Base-by-base conservation (phyloP, 108 stramenopile genomes). In the Nannochloropsis gaditana region DNA sequence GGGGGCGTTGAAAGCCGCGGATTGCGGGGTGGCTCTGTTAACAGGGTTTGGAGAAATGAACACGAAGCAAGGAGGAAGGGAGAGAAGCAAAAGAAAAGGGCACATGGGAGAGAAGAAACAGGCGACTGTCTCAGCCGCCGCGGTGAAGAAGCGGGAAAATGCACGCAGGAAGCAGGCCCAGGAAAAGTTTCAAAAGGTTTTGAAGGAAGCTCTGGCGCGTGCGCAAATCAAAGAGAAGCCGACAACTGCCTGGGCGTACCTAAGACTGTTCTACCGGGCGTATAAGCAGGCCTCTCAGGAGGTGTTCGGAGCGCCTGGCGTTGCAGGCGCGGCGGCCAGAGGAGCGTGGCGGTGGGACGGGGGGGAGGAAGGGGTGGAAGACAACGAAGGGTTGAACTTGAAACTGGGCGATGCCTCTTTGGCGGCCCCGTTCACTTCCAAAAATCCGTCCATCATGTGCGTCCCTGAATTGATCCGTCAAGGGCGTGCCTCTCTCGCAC, bases 361-460 rank as follows among this genome's bases (percentile, higher is more conserved):
- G 5, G 47, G 59, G 5, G 59, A 73, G 59, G 6, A n/a, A 15
- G 59, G 8, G 59, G 59, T 15, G 59, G 59, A 8, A n/a, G 31
- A 31, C 31, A 31, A 31, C 31, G 2, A 73, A 73, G 73, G 50
- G 44, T 10, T n/a, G 73, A 9, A 11, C 17, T 50, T 73, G 59
- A 73, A 73, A 8, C n/a, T 95, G 19, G 97, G 97, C 41, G 97
- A 97, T 88, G 97, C 97, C 21, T 94, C 94, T 87, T 91, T 97
- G 50, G 97, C 97, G 45, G 96, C 97, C 79, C 97, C 97, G 15
- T 97, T 97, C 81, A 97, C 97, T 11, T 94, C 93, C 81, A 96
- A 95, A 86, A 94, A 95, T 92, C 97, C 97, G 41, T 95, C 95
- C 83, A 96, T 97, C 86, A 85, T 85, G 42, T 87, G 85, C 11